Conservation (phyloP, 2,329 filamentous ascomycete species). For the Tothia fuscella region DNA sequence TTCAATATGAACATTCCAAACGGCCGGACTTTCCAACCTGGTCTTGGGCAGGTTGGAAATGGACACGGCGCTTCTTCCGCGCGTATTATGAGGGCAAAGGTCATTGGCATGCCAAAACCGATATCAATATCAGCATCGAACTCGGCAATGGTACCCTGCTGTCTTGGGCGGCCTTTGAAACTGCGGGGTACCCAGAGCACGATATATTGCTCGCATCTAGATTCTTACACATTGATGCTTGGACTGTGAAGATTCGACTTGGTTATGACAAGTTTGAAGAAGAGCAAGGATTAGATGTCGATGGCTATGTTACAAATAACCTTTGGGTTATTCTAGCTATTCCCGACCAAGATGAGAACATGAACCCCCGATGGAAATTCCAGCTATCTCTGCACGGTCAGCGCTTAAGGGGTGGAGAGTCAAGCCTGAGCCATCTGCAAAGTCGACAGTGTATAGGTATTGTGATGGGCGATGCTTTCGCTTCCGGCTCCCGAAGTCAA, state of each 20-base stretch:
- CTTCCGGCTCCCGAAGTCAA: no score
- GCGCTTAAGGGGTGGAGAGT: no score
- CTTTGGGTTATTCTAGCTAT: no score
- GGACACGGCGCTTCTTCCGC: not conserved
- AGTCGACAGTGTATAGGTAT: no score
- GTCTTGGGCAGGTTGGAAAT: not conserved
- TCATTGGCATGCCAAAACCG: not conserved
- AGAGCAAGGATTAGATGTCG: no score
- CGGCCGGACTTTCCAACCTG: not conserved
- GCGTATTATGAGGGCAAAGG: not conserved
- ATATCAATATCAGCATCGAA: not conserved
- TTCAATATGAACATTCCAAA: not conserved
- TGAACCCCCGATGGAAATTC: no score
- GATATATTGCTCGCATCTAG: not conserved
- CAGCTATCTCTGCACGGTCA: no score
- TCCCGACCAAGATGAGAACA: no score
- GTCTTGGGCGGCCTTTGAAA: not conserved
- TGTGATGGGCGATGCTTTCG: no score
- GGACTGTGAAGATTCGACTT: not conserved
- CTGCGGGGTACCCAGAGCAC: not conserved
- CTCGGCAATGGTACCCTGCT: not conserved
- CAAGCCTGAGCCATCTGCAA: no score
- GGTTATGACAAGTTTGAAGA: no score
- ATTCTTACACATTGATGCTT: not conserved
- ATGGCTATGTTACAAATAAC: no score